phyloP scores from a whole-genome alignment of 2,329 filamentous ascomycete species.

The Trichophyton schoenleinii region DNA sequence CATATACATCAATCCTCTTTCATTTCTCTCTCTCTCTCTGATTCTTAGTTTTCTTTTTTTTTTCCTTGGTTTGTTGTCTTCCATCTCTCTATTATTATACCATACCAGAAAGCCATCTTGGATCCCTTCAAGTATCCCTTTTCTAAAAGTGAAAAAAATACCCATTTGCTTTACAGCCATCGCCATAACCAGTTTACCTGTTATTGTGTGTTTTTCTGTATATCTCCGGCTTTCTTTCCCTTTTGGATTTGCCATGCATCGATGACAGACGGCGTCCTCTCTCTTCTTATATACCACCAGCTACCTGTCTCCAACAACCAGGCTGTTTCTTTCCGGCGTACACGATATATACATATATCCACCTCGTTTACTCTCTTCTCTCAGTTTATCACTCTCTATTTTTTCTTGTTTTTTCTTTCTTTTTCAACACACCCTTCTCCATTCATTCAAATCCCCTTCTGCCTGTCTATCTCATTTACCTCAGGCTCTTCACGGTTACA shows the following conservation, averaged over 20 bases:
- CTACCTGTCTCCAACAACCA: not conserved
- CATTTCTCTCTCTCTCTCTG: not conserved
- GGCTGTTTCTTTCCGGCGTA: not conserved
- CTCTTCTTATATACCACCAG: not conserved
- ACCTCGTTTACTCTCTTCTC: not conserved
- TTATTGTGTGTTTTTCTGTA: not conserved
- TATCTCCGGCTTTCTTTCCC: not conserved
- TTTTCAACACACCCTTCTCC: not conserved
- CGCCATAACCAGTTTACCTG: not conserved
- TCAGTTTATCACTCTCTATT: not conserved
- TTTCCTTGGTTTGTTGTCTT: not conserved
- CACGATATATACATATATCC: not conserved
- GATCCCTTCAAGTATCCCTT: not conserved
- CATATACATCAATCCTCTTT: not conserved
- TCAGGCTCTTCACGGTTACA: not conserved
- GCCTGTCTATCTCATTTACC: not conserved
- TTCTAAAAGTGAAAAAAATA: conserved; percentile 1
- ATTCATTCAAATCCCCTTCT: not conserved
- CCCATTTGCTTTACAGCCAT: not conserved
- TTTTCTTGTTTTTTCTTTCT: not conserved
- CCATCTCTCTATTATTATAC: not conserved
- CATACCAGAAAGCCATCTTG: not conserved
- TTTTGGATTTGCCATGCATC: not conserved
- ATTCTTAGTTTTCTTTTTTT: not conserved
- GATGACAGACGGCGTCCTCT: not conserved